Evolutionary conservation across 2,329 filamentous ascomycete species (phyloP).

Genomic region (Clonostachys rosea): DNA sequence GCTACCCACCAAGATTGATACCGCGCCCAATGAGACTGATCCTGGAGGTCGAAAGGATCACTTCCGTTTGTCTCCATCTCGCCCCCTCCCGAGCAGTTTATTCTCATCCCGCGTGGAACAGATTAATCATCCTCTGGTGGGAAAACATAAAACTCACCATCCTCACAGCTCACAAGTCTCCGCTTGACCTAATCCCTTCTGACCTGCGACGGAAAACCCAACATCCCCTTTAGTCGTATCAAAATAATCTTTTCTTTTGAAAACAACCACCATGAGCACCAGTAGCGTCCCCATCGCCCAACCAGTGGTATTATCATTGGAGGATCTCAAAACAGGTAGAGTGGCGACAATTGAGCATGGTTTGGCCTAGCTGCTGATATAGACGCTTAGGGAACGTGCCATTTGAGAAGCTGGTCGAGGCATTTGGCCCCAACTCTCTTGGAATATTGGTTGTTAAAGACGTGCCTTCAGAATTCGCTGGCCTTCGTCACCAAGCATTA

Average conservation of each 20-base stretch:
- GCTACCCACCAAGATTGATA: no score
- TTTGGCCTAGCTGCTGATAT: not conserved
- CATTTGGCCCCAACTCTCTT: conserved; percentile 85
- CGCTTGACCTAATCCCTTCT: no score
- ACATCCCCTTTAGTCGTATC: not conserved
- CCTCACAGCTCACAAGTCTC: no score
- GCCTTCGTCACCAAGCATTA: conserved; percentile 69
- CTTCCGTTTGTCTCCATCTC: no score
- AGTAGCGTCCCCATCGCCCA: conserved; percentile 29
- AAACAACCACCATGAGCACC: not conserved
- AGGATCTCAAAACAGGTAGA: conserved; percentile 54
- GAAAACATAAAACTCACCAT: no score
- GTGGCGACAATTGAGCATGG: conserved; percentile 1
- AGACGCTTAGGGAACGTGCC: conserved; percentile 53
- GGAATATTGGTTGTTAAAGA: conserved; percentile 93
- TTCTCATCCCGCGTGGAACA: no score
- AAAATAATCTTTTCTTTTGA: not conserved
- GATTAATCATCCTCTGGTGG: no score
- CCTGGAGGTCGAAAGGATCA: no score
- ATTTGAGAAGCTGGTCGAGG: conserved; percentile 65
- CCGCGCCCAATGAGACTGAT: no score
- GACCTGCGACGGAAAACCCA: no score
- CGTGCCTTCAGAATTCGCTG: conserved; percentile 66
- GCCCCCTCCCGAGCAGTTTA: no score
- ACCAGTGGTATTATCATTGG: conserved; percentile 56